Percentiles rank a stretch among this genome's conserved stretches.
phyloP scores from a whole-genome alignment of 306 rosid genomes.

The Casuarina cunninghamiana region DNA sequence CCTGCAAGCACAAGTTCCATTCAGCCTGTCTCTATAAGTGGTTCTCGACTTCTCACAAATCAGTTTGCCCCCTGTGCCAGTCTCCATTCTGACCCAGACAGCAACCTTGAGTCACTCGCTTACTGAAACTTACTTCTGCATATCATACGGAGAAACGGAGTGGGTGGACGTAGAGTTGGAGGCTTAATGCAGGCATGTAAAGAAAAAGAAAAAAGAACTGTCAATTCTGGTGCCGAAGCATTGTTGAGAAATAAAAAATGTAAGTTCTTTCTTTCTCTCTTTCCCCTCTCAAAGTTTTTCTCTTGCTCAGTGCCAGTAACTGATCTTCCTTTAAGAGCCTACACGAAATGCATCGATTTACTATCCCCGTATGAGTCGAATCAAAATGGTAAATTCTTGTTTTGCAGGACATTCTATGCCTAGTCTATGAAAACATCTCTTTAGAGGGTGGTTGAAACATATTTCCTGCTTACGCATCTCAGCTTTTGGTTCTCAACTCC shows the following conservation, averaged over 20 bases:
- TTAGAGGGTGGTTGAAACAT: neutral
- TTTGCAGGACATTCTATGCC: neutral
- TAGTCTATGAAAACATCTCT: no score
- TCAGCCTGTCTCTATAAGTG: constrained; percentile 91
- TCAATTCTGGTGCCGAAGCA: neutral
- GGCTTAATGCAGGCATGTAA: neutral
- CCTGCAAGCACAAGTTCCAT: constrained; percentile 98
- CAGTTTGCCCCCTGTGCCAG: constrained; percentile 93
- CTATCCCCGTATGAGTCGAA: neutral
- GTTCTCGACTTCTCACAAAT: constrained; percentile 97
- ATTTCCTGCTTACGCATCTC: neutral
- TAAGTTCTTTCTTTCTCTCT: constrained; percentile 2
- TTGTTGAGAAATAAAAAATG: neutral
- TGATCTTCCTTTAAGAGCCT: neutral
- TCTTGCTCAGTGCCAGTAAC: neutral
- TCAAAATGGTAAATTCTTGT: neutral
- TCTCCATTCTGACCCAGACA: constrained; percentile 69
- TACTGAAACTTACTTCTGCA: neutral
- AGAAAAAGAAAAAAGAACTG: neutral
- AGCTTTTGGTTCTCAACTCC: neutral
- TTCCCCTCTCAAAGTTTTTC: neutral
- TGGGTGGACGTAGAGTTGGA: neutral
- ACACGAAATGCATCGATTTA: neutral
- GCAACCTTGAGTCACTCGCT: neutral
- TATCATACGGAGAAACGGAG: neutral